A percentile compares a stretch with the other conserved stretches of the same genome.
phyloP scores from a whole-genome alignment of 2,329 filamentous ascomycete genomes.

The Calonectria pteridis region DNA sequence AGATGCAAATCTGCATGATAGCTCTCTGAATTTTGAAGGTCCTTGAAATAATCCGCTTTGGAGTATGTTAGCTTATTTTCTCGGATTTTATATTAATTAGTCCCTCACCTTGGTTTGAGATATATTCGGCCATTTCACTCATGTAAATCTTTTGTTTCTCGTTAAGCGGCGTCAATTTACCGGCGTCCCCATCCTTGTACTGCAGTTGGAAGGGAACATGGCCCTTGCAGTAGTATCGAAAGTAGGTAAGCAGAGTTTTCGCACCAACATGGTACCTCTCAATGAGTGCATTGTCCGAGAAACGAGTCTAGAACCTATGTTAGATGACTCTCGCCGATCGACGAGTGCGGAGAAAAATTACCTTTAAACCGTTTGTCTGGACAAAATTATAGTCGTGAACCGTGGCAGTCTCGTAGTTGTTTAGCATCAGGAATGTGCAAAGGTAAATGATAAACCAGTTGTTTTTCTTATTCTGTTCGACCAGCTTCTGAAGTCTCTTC shows the following conservation, averaged over 20 bases:
- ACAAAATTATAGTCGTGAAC: neutral
- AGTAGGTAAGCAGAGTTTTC: neutral
- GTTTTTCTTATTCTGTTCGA: neutral
- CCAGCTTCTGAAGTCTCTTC: neutral
- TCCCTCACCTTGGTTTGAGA: neutral
- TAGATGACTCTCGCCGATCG: neutral
- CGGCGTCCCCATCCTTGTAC: neutral
- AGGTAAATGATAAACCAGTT: neutral
- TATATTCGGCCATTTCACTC: neutral
- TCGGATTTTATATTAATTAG: neutral
- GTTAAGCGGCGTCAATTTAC: neutral
- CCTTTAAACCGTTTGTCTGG: neutral
- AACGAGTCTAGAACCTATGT: neutral
- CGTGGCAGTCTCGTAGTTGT: neutral
- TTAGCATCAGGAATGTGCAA: neutral
- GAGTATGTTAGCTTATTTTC: neutral
- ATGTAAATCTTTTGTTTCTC: neutral
- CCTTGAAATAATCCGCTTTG: neutral
- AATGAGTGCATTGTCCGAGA: neutral
- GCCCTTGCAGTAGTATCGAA: slow-evolving; percentile 1
- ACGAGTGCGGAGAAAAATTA: neutral
- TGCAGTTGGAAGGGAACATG: neutral
- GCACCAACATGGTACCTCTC: neutral
- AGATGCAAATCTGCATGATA: neutral
- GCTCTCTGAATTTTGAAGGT: neutral